Base-by-base conservation (phyloP, 306 rosid species). In the Lithocarpus polystachyus region DNA sequence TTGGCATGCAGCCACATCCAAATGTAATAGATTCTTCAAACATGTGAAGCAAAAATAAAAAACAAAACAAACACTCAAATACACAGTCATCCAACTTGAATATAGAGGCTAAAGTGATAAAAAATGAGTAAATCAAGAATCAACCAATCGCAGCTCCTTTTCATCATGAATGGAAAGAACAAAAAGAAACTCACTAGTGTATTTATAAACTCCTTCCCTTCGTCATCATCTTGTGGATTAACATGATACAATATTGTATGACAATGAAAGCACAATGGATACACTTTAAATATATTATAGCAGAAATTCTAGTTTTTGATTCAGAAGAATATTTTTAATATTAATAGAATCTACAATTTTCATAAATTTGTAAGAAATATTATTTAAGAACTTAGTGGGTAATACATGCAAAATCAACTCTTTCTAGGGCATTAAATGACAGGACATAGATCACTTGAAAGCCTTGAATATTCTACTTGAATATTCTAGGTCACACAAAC, bases 141-240 rank as follows among this genome's bases (percentile, higher is more conserved):
- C 51, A 67, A 64, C 29, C 17, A 11, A 45, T 28, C 6, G 20
- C 45, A 17, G 12, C 55, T 28, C 59, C 75, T 35, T 23, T 43
- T 54, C 61, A 28, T 61, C 12, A 33, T 62, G 65, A 33, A 64
- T 78, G 1, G 56, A 71, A 33, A 68, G 56, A 26, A 55, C 68
- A 69, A 45, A 6, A 28, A 51, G 72, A 70, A 62, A 69, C 90
- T 72, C 81, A 95, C 99, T 80, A 97, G 92, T 4, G 99, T 88
- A 87, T 93, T 85, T 55, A 75, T 40, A 87, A 91, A 95, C 65
- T 87, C 59, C 83, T 91, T 95, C 74, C 97, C 99, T 87, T 95
- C 96, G 5, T 93, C 98, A 2, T 95, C 99, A 80, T 91, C 99
- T 81, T 91, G 99, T 79, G 99, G 99, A 89, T 95, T 91, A 52